phyloP scores from a whole-genome alignment of 768 basidiomycete genomes.

The Paxillus ammoniavirescens region DNA sequence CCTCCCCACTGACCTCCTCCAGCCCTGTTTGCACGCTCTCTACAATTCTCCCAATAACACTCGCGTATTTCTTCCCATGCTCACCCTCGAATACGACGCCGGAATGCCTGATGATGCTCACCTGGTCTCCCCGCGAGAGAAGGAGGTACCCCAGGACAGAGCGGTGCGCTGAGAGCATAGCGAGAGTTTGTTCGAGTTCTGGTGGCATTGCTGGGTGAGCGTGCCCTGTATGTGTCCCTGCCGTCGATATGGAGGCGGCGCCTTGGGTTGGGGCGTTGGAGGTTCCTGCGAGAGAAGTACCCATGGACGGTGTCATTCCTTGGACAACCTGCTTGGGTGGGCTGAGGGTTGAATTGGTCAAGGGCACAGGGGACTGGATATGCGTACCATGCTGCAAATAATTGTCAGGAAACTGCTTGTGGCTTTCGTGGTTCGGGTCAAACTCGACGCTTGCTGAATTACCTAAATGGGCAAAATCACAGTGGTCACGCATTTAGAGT shows the following conservation, averaged over 20 bases:
- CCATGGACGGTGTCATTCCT: slow-evolving; percentile 13
- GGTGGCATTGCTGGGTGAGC: slow-evolving; percentile 47
- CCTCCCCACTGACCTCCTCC: slow-evolving; percentile 69
- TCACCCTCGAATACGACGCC: slow-evolving; percentile 87
- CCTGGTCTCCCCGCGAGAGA: slow-evolving; percentile 67
- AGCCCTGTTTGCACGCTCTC: slow-evolving; percentile 76
- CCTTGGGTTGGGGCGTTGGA: slow-evolving; percentile 6
- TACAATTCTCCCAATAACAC: slow-evolving; percentile 71
- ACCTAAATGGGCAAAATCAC: not conserved
- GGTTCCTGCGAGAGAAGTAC: slow-evolving; percentile 9
- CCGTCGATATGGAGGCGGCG: slow-evolving; percentile 4
- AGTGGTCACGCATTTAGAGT: too few species aligned
- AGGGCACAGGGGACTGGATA: not conserved
- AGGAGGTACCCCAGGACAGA: slow-evolving; percentile 88
- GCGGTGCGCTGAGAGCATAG: slow-evolving; percentile 74
- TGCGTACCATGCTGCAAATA: not conserved
- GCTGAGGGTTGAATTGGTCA: slow-evolving; percentile 12
- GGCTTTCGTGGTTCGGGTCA: not conserved
- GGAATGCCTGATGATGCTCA: slow-evolving; percentile 80
- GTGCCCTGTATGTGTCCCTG: slow-evolving; percentile 15
- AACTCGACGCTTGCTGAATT: not conserved
- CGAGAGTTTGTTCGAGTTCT: slow-evolving; percentile 81
- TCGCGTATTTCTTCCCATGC: slow-evolving; percentile 73
- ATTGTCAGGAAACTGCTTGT: not conserved
- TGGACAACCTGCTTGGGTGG: slow-evolving; percentile 8